Evolutionary conservation across 345 rosid genomes (phyloP), one percentile per base, ranked within the genome.

Genomic region (Salix viminalis): DNA sequence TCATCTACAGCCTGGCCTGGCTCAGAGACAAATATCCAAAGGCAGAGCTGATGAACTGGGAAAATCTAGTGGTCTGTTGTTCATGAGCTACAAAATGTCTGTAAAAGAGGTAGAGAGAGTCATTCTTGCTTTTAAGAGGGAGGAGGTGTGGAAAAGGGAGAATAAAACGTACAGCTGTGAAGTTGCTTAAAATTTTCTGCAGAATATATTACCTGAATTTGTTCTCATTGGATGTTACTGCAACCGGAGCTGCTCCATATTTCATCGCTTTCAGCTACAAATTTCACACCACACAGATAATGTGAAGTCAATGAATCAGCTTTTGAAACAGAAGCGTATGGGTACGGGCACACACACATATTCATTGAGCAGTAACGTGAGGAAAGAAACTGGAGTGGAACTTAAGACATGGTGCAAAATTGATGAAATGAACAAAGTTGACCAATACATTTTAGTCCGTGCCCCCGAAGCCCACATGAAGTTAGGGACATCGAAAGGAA

Each of bases 261-360:
- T 79, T 88, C 81, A 90, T 83, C 67, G 96, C 96, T 81, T 90
- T 91, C 72, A 87, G 86, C 96, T 91, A 76, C 87, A 83, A 74
- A 78, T 79, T 71, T 30, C 42, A 65, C 44, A 68, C 68, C 26
- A 75, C 0, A 39, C 5, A 64, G 7, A 39, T 26, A 15, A 44
- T 30, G 39, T 6, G 48, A 30, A 32, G n/a, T 7, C 24, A 42
- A 37, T 26, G 66, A 39, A 41, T 13, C 60, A n/a, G 39, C 39
- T 74, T 32, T 60, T 11, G 70, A 69, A 18, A 75, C 30, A 74
- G 23, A 56, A 19, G 61, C 44, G 14, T 21, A 39, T 14, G 32
- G 32, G 34, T 4, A 32, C 4, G 34, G 4, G 34, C 34, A 2
- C 10, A 34, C 14, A 21, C 9, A 6, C 16, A 61, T 2, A 24